Evolutionary conservation across 306 rosid genomes (phyloP).

Genomic region (Carpinus fangiana): DNA sequence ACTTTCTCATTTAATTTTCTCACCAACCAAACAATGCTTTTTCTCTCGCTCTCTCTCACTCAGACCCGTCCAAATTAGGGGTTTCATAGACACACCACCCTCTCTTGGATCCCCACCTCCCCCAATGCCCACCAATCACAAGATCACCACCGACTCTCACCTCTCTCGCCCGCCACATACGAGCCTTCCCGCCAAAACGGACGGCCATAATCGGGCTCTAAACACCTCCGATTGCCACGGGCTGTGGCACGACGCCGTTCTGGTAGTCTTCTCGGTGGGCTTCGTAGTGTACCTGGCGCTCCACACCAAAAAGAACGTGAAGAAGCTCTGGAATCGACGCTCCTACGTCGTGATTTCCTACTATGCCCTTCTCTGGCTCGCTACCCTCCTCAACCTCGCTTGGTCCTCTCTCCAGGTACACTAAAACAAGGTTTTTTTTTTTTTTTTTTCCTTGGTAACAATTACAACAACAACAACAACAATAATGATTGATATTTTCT

Average conservation of each 20-base stretch:
- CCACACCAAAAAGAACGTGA: slow-evolving; percentile 58
- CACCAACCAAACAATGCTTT: neutral
- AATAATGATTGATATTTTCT: too few relatives aligned
- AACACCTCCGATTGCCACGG: slow-evolving; percentile 41
- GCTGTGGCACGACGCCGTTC: slow-evolving; percentile 41
- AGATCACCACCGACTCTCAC: slow-evolving; percentile 12
- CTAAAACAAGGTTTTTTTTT: neutral
- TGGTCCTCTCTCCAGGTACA: slow-evolving; percentile 69
- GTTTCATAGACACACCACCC: neutral
- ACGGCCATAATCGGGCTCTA: slow-evolving; percentile 15
- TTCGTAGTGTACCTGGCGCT: slow-evolving; percentile 50
- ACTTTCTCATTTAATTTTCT: neutral
- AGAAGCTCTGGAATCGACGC: slow-evolving; percentile 44
- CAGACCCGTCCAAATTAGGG: slow-evolving; percentile 13
- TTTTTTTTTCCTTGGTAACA: too few relatives aligned
- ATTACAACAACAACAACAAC: too few relatives aligned
- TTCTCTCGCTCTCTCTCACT: neutral
- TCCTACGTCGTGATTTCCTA: slow-evolving; percentile 51
- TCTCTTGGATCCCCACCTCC: too few relatives aligned
- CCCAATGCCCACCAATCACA: slow-evolving; percentile 18
- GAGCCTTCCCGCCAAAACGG: slow-evolving; percentile 9
- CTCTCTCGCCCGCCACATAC: slow-evolving; percentile 29
- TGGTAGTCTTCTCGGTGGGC: slow-evolving; percentile 50
- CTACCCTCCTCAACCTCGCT: slow-evolving; percentile 54
- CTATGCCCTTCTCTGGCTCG: slow-evolving; percentile 68